These are phyloP conservation scores for Stephania japonica DNA, from an alignment of 164 flowering plant genomes.

Conservation along the genomic window DNA sequence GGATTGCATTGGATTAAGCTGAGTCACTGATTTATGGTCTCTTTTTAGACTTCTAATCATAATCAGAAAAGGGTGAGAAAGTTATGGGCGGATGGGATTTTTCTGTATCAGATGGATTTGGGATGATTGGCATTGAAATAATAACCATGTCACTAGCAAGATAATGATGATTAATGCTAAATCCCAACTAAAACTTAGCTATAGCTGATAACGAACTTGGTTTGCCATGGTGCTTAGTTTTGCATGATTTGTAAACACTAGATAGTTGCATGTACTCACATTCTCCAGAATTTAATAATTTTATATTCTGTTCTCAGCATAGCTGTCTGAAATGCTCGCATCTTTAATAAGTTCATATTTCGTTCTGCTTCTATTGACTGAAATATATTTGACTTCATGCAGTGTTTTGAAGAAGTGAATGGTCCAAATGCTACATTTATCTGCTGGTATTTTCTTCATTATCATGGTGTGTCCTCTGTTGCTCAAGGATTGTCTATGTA, in stretches of 20 bases:
- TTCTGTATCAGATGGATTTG: too few species aligned
- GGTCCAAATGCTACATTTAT: neutral
- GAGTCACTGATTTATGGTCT: too few species aligned
- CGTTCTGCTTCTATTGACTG: neutral
- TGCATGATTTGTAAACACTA: neutral
- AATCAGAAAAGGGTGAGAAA: too few species aligned
- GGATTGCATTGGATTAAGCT: too few species aligned
- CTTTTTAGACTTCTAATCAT: too few species aligned
- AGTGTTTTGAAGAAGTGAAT: slow-evolving; percentile 15
- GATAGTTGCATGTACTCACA: neutral
- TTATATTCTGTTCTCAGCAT: neutral
- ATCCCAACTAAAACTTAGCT: too few species aligned
- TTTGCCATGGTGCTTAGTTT: neutral
- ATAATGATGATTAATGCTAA: neutral
- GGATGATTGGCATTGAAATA: too few species aligned
- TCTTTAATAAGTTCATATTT: neutral
- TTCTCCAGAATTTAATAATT: neutral
- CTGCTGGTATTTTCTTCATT: neutral
- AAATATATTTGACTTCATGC: neutral
- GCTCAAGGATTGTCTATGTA: neutral
- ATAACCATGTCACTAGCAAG: too few species aligned
- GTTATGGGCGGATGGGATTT: neutral
- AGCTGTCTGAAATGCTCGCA: neutral
- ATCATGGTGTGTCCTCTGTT: neutral
- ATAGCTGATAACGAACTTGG: neutral